A percentile compares a stretch with the other conserved stretches of the same genome.
These are phyloP conservation scores for Apocynum venetum DNA, from an alignment of 257 asterid species.

Conservation along the genomic window DNA sequence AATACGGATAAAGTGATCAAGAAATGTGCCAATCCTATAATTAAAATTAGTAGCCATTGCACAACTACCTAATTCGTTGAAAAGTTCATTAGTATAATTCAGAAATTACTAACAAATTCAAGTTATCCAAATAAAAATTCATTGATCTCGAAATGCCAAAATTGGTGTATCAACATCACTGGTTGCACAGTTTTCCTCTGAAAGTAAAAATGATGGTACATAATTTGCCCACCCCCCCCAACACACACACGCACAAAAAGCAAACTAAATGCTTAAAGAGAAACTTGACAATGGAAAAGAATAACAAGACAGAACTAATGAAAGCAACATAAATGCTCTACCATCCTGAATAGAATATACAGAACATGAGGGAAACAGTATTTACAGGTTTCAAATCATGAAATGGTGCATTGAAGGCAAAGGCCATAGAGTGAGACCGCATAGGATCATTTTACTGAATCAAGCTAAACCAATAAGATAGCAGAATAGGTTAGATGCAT, in stretches of 20 bases:
- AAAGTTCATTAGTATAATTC: neutral
- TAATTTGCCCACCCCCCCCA: neutral
- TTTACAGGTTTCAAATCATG: slow-evolving; percentile 9
- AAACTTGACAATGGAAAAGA: neutral
- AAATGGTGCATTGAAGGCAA: slow-evolving; percentile 7
- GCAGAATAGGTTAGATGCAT: slow-evolving; percentile 4
- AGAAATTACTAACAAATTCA: neutral
- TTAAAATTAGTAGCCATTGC: neutral
- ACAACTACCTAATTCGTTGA: neutral
- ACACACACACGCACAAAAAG: neutral
- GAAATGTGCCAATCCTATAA: neutral
- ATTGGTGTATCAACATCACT: neutral
- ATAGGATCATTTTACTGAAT: slow-evolving; percentile 5
- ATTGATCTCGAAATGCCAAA: neutral
- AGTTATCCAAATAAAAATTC: neutral
- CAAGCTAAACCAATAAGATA: neutral
- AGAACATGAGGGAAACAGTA: neutral
- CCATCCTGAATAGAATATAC: neutral
- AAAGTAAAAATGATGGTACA: neutral
- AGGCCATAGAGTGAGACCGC: slow-evolving; percentile 1
- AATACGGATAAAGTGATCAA: neutral
- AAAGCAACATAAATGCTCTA: neutral
- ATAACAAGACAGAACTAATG: neutral
- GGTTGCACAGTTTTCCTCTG: neutral
- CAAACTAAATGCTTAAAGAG: neutral